Evolutionary conservation across 176 grass and related monocot genomes (phyloP).

Genomic region (Alopecurus myosuroides): DNA sequence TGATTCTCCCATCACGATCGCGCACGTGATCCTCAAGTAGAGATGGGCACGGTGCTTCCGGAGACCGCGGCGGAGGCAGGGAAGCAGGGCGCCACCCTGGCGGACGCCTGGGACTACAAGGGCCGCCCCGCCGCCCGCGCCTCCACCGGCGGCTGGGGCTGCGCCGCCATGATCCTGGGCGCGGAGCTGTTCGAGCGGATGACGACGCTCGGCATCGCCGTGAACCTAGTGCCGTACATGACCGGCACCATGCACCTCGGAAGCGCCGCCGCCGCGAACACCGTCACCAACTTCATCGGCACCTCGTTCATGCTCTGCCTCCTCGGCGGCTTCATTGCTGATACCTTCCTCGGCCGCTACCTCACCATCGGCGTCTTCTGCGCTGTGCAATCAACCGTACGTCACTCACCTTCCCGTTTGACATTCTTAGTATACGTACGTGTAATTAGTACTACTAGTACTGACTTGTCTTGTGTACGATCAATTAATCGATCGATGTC

Average conservation of each 20-base stretch:
- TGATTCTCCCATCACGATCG: not conserved
- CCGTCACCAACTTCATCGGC: slow-evolving; percentile 95
- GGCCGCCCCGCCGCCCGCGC: slow-evolving; percentile 58
- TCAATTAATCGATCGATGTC: not conserved
- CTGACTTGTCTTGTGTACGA: not conserved
- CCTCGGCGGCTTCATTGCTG: slow-evolving; percentile 88
- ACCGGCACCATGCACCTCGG: slow-evolving; percentile 91
- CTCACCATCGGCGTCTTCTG: slow-evolving; percentile 88
- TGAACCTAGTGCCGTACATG: slow-evolving; percentile 96
- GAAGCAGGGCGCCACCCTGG: slow-evolving; percentile 38
- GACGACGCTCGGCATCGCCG: slow-evolving; percentile 90
- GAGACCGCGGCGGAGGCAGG: slow-evolving; percentile 28
- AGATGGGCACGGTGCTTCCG: slow-evolving; percentile 54
- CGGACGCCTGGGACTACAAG: slow-evolving; percentile 84
- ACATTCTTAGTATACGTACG: not conserved
- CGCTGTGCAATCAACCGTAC: slow-evolving; percentile 69
- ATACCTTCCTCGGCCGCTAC: slow-evolving; percentile 95
- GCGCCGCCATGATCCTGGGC: slow-evolving; percentile 88
- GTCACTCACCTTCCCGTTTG: not conserved
- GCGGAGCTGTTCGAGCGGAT: slow-evolving; percentile 90
- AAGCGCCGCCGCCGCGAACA: slow-evolving; percentile 77
- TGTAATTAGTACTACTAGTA: not conserved
- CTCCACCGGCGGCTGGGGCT: slow-evolving; percentile 59
- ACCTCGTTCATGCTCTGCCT: slow-evolving; percentile 97
- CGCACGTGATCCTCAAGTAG: not conserved